phyloP scores from a whole-genome alignment of 208 protist genomes.

The Lotmaria passim region DNA sequence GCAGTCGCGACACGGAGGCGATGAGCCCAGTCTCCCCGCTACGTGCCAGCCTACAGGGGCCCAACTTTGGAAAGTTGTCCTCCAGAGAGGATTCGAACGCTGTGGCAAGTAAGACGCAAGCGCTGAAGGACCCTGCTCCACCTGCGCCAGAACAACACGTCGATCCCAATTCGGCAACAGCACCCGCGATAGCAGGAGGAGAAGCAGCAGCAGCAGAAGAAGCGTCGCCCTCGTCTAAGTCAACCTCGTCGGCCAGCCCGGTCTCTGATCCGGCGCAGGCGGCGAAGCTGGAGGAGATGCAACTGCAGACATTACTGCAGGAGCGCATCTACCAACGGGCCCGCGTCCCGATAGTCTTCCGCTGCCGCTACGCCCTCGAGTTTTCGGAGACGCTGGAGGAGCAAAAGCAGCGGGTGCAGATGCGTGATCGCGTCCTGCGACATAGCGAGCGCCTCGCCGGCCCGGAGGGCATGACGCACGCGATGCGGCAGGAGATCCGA shows the following conservation, averaged over 20 bases:
- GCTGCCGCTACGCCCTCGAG: conserved; percentile 34
- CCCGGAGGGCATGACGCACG: conserved; percentile 7
- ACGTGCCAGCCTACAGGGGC: background rate
- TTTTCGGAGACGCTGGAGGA: conserved; percentile 30
- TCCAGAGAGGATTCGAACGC: background rate
- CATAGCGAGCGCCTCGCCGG: conserved; percentile 11
- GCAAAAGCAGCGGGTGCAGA: conserved; percentile 22
- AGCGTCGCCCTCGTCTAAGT: background rate
- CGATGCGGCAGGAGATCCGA: conserved; percentile 16
- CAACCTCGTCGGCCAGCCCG: background rate
- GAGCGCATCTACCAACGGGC: conserved; percentile 24
- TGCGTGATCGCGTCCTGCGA: conserved; percentile 21
- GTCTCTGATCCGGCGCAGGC: conserved; percentile 1
- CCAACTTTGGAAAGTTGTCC: background rate
- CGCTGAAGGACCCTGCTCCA: background rate
- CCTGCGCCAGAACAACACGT: background rate
- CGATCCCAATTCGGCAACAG: background rate
- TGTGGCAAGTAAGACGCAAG: background rate
- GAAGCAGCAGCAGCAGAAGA: background rate
- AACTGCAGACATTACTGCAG: conserved; percentile 36
- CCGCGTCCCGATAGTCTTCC: conserved; percentile 42
- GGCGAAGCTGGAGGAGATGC: conserved; percentile 24
- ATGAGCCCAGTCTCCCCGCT: conserved; percentile 21
- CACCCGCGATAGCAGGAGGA: background rate
- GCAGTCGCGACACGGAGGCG: conserved; percentile 33